Conservation (phyloP, 1,139 yeast species). For the Saccharomyces pastorianus region DNA sequence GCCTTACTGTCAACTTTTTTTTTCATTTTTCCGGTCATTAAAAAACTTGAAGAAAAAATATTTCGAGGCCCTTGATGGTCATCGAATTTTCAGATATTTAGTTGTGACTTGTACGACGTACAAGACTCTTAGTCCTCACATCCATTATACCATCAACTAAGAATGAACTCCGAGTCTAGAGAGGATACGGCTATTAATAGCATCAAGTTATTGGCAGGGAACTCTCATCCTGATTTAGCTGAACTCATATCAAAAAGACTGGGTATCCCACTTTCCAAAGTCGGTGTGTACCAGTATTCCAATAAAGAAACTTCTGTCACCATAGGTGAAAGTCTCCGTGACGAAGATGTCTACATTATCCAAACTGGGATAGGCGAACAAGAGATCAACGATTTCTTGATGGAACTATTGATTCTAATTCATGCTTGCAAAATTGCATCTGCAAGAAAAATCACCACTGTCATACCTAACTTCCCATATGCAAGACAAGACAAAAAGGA, state of each 20-base stretch:
- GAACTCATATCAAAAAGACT: conserved; percentile 59
- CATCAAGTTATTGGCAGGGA: conserved; percentile 72
- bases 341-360: conserved; percentile 65
- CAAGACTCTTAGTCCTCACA: background rate
- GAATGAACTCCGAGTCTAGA: background rate
- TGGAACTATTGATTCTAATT: conserved; percentile 64
- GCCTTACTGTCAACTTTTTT: conserved; percentile 13
- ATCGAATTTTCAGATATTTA: background rate
- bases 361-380: conserved; percentile 64
- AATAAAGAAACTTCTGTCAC: conserved; percentile 67
- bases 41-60: background rate
- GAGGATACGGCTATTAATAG: conserved; percentile 29
- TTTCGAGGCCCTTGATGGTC: background rate
- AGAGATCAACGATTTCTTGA: conserved; percentile 55
- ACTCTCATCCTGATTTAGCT: conserved; percentile 81
- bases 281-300: conserved; percentile 61
- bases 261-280: conserved; percentile 52
- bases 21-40: background rate
- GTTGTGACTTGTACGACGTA: background rate
- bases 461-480: conserved; percentile 72
- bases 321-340: conserved; percentile 68
- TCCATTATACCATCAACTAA: background rate
- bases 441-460: conserved; percentile 71
- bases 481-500: conserved; percentile 81
- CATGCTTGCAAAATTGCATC: conserved; percentile 75